Base-by-base conservation (phyloP, 805 yeast species). In the Jamesozyma spencerorum region DNA sequence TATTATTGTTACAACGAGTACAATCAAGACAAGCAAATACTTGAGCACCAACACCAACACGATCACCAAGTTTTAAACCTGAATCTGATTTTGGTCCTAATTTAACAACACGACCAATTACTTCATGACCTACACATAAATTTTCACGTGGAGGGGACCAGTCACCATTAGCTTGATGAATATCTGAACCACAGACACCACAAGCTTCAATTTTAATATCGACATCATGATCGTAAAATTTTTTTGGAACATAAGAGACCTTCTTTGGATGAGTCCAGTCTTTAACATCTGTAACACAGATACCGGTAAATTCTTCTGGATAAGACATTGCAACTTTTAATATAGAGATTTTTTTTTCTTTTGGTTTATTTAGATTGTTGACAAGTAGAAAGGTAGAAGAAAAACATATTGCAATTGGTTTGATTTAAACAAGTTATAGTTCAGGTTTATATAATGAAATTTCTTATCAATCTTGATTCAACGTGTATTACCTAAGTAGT, bases 11-110 rank as follows among this genome's bases (percentile, higher is more conserved):
- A 69, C 87, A 85, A 53, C 76, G 68, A 36, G 66, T 54, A 64
- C 94, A 85, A n/a, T 72, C 63, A 40, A 69, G 59, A 65, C 92
- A 83, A 31, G 82, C 65, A 43, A 63, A 65, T 17, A 71, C 66
- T 53, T 74, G 78, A 20, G 92, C 90, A 50, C 94, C 94, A 36
- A 82, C 71, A 41, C 90, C 94, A 22, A 82, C 92, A 47, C 85
- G 68, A 48, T 85, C 81, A 40, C 94, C 94, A 18, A 79, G 56
- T 69, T 74, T 65, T 62, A 69, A 39, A 47, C 66, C 63, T 10
- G 58, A 50, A 7, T 62, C 58, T 47, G 82, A 76, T 27, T 71
- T 64, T 12, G 66, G 49, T 39, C 92, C 94, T 32, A 81, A 66
- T 29, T 65, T 69, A 17, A 74, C 66, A 22, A 79, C 80, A 30